Evolutionary conservation across 495 filamentous ascomycete species (phyloP).

Genomic region (Chaetomidium leptoderma): DNA sequence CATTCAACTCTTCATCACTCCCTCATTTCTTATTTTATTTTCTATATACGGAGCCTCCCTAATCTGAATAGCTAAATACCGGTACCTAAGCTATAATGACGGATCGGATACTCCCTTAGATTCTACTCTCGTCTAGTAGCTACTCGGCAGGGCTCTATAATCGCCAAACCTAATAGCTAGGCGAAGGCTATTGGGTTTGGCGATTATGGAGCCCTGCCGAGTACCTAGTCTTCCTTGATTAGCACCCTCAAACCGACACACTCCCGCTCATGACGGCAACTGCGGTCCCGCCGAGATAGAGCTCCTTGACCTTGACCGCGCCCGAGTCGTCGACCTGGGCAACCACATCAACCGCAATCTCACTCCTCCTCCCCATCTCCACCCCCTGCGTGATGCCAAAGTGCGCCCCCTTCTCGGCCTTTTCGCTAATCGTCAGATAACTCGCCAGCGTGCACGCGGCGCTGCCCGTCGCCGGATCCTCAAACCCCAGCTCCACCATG

Average conservation of each 20-base stretch:
- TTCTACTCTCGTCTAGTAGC: no score
- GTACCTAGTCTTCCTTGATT: no score
- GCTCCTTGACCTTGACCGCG: constrained; percentile 40
- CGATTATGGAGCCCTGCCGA: no score
- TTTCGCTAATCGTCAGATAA: constrained; percentile 43
- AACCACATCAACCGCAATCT: constrained; percentile 41
- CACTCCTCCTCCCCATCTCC: constrained; percentile 70
- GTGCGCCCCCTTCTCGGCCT: constrained; percentile 29
- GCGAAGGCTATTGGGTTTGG: no score
- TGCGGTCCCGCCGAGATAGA: constrained; percentile 54
- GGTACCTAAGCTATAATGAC: no score
- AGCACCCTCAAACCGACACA: constrained; percentile 15
- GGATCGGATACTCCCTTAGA: no score
- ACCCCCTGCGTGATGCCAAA: constrained; percentile 67
- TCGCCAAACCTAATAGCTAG: no score
- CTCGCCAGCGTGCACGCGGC: constrained; percentile 54
- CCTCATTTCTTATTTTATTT: no score
- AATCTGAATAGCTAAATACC: no score
- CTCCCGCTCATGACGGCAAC: constrained; percentile 56
- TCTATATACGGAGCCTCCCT: no score
- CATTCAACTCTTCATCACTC: no score
- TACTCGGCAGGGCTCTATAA: no score
- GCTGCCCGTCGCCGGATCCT: constrained; percentile 68
- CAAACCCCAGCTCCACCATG: constrained; percentile 56
- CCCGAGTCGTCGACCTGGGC: constrained; percentile 39